phyloP scores from a whole-genome alignment of 257 asterid genomes.

The Mentha longifolia region DNA sequence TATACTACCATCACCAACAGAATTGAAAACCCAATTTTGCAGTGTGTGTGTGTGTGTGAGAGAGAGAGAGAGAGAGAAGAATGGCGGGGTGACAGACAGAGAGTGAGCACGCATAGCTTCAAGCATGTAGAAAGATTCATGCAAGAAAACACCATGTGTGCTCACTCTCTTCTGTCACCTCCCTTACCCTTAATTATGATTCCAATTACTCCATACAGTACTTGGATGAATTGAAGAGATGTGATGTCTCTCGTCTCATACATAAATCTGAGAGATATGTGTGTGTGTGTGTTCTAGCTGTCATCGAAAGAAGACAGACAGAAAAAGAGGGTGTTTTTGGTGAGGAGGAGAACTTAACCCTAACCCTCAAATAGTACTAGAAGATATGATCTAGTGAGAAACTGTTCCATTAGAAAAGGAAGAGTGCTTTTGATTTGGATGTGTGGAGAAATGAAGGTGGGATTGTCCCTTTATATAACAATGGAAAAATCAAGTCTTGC shows the following conservation, averaged over 20 bases:
- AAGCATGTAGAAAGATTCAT: slow-evolving; percentile 41
- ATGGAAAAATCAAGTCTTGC: not conserved
- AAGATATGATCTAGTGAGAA: not conserved
- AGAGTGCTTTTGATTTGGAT: slow-evolving; percentile 28
- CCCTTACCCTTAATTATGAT: slow-evolving; percentile 33
- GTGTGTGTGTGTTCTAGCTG: no score
- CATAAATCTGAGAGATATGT: no score
- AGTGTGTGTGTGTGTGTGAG: not conserved
- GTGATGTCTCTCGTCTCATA: not conserved
- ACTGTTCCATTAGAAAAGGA: slow-evolving; percentile 48
- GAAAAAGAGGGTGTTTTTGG: not conserved
- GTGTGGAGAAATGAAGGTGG: slow-evolving; percentile 24
- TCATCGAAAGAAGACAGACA: not conserved
- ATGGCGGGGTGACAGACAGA: slow-evolving; percentile 57
- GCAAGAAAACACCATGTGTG: slow-evolving; percentile 61
- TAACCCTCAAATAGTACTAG: slow-evolving; percentile 15
- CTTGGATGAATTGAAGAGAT: slow-evolving; percentile 10
- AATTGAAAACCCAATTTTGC: not conserved
- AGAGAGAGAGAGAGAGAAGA: slow-evolving; percentile 13
- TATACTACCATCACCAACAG: not conserved
- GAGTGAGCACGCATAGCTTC: slow-evolving; percentile 68
- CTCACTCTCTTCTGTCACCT: slow-evolving; percentile 80
- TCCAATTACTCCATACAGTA: no score
- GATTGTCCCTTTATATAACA: slow-evolving; percentile 39
- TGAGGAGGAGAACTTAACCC: slow-evolving; percentile 33